Conservation (phyloP, 768 basidiomycete species). For the Xerocomus spinulosus region DNA sequence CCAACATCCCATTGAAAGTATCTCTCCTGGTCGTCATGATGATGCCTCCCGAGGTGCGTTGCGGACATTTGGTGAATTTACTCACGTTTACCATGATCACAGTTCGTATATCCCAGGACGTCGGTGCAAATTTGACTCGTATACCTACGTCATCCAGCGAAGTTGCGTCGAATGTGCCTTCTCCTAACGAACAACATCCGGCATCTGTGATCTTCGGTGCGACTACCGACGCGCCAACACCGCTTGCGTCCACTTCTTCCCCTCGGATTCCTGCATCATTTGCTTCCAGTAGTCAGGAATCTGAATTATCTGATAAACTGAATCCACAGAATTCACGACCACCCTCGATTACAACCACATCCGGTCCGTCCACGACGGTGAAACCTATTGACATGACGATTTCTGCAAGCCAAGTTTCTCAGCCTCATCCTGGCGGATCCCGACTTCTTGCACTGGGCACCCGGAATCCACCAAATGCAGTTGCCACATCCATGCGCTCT, state of each 20-base stretch:
- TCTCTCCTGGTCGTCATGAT: conserved; percentile 7
- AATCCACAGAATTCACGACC: conserved; percentile 32
- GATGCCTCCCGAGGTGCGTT: conserved; percentile 20
- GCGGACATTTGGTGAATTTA: background rate
- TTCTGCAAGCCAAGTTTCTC: conserved; percentile 28
- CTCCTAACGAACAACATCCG: conserved; percentile 13
- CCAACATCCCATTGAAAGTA: conserved; percentile 9
- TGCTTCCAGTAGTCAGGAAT: conserved; percentile 12
- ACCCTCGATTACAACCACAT: conserved; percentile 31
- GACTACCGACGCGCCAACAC: conserved; percentile 1
- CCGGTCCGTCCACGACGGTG: conserved; percentile 15
- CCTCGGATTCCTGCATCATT: conserved; percentile 7
- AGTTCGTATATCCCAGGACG: conserved; percentile 11
- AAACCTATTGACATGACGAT: conserved; percentile 40
- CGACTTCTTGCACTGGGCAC: conserved; percentile 40
- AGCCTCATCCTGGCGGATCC: conserved; percentile 40
- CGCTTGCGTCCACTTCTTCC: conserved; percentile 12
- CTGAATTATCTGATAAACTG: conserved; percentile 17
- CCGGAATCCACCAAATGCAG: conserved; percentile 22
- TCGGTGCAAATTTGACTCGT: conserved; percentile 2
- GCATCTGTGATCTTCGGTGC: background rate
- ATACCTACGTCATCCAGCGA: conserved; percentile 6
- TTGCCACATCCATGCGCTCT: conserved; percentile 14
- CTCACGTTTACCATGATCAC: conserved; percentile 9
- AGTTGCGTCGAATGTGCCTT: conserved; percentile 12